Percentiles rank a stretch among this genome's conserved stretches.
phyloP scores from a whole-genome alignment of 345 rosid species.

The Rhizophora apiculata region DNA sequence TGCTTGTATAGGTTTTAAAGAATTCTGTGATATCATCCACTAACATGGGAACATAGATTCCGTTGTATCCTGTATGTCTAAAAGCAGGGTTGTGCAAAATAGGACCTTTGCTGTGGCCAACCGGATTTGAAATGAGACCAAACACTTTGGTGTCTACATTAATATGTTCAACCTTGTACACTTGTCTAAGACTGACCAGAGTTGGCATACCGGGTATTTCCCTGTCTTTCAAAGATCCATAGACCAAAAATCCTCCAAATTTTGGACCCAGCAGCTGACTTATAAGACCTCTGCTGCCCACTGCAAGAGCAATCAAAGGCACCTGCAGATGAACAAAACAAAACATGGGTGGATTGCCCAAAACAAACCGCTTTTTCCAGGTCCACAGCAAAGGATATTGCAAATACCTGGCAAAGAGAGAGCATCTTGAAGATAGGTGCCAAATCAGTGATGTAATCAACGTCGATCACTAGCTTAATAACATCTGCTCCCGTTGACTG shows the following conservation, averaged over 20 bases:
- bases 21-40: conserved; percentile 56
- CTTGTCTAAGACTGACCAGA: conserved; percentile 35
- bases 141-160: conserved; percentile 44
- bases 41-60: conserved; percentile 56
- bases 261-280: conserved; percentile 54
- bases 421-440: conserved; percentile 39
- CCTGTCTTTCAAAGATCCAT: conserved; percentile 48
- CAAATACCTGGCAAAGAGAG: conserved; percentile 36
- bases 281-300: conserved; percentile 55
- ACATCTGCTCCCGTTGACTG: conserved; percentile 49
- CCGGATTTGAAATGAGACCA: conserved; percentile 60
- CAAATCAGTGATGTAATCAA: conserved; percentile 47
- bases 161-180: conserved; percentile 33
- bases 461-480: conserved; percentile 37
- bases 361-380: background rate
- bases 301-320: conserved; percentile 47
- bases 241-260: conserved; percentile 44
- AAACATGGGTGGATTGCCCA: background rate
- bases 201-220: conserved; percentile 48
- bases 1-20: conserved; percentile 39
- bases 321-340: conserved; percentile 27
- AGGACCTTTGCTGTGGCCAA: conserved; percentile 65
- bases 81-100: conserved; percentile 56
- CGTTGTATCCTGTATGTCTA: conserved; percentile 45
- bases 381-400: background rate